Percentiles rank a stretch among this genome's conserved stretches.
phyloP scores from a whole-genome alignment of 257 asterid genomes.

The Solanum paucissectum region DNA sequence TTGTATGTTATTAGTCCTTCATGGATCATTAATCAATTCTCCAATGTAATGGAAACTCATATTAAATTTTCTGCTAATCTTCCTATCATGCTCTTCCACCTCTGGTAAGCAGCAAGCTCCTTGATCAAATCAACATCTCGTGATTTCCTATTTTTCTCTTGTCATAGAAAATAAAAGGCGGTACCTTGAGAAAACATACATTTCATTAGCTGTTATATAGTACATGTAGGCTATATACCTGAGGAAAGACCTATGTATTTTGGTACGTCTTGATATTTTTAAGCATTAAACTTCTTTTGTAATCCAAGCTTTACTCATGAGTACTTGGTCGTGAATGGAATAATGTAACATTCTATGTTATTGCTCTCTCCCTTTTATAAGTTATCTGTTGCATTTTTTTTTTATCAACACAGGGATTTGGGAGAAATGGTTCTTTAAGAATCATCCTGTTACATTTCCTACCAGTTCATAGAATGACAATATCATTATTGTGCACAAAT shows the following conservation, averaged over 20 bases:
- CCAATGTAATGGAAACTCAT: neutral
- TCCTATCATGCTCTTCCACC: neutral
- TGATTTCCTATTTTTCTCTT: neutral
- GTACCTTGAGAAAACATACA: too few relatives aligned
- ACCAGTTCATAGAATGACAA: too few relatives aligned
- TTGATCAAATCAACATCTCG: too few relatives aligned
- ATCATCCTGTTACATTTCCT: too few relatives aligned
- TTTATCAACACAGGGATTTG: too few relatives aligned
- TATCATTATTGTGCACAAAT: too few relatives aligned
- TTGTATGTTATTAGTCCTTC: neutral
- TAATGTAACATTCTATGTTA: too few relatives aligned
- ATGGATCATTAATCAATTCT: neutral
- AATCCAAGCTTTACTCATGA: neutral
- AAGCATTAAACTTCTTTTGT: neutral
- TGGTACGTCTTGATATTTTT: neutral
- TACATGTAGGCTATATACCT: neutral
- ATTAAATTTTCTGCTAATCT: neutral
- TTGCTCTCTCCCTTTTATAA: too few relatives aligned
- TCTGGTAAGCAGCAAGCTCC: too few relatives aligned
- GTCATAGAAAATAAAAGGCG: neutral
- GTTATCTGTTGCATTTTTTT: too few relatives aligned
- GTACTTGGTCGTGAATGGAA: too few relatives aligned
- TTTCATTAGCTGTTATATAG: neutral
- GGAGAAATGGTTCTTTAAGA: too few relatives aligned
- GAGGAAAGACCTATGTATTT: neutral